Base-by-base conservation (phyloP, 2,329 filamentous ascomycete species). In the Diaporthe longicolla region DNA sequence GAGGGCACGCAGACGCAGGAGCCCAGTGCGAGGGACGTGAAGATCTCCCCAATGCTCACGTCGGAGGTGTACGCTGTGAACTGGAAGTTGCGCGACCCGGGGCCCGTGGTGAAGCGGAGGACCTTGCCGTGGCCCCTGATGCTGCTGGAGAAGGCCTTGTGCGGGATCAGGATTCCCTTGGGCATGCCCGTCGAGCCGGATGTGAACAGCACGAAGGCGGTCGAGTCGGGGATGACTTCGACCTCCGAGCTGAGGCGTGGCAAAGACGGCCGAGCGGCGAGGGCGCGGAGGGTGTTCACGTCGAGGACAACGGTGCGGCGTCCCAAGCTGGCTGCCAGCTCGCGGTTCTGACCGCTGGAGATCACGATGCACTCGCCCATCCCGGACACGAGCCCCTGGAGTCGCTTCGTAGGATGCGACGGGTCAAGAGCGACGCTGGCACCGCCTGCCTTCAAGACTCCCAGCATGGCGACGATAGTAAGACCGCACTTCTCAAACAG, bases 131-230 rank as follows among this genome's bases (percentile, higher is more conserved):
- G 76, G 10, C 72, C 76, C 8, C 65, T 72, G 32, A 77, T 74
- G n/a, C 77, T 77, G 26, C 74, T 77, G 43, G 71, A 76, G 37
- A 79, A 72, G 7, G 79, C 71, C 24, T 63, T 57, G 52, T 74
- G 73, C 7, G 57, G 58, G 26, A 69, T 54, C 10, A 59, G 24
- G 17, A 75, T 61, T 6, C 74, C 74, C 50, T 75, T 75, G 15
- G 87, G 87, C 57, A 82, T 80, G 9, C 87, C 87, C 1, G 87
- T 88, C 19, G 84, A 87, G 19, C 74, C 74, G 3, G 71, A 73
- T 4, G 74, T 75, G 57, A 73, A 73, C 9, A 75, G 29, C 10
- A 73, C 37, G n/a, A 69, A 75, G 24, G 70, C 74, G 35, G 50
- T 35, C 0, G 48, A n/a, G 21, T 59, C 37, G 19, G 50, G 50